These are phyloP conservation scores for Saccharomycopsis fodiens DNA, from an alignment of 805 yeast genomes.

Conservation along the genomic window DNA sequence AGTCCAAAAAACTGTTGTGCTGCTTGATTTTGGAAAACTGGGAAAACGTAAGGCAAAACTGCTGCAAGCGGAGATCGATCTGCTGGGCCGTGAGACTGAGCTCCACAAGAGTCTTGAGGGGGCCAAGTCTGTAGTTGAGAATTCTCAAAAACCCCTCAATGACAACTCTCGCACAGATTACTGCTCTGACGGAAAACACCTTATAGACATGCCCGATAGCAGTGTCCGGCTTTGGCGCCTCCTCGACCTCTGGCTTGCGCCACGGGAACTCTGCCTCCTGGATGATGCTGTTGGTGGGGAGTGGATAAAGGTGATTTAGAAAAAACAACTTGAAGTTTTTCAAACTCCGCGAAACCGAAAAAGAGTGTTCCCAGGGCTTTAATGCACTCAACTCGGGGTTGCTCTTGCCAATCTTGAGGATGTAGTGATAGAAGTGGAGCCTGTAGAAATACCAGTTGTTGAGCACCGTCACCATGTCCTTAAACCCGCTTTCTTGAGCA, in stretches of 20 bases:
- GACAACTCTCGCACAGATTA: slow-evolving; percentile 5
- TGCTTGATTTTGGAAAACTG: slow-evolving; percentile 55
- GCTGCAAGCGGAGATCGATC: slow-evolving; percentile 68
- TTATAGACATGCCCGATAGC: slow-evolving; percentile 1
- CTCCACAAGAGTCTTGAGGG: slow-evolving; percentile 28
- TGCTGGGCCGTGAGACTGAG: slow-evolving; percentile 67
- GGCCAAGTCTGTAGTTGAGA: slow-evolving; percentile 27
- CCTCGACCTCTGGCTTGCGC: too few relatives aligned
- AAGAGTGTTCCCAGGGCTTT: slow-evolving; percentile 19
- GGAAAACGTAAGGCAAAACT: slow-evolving; percentile 68
- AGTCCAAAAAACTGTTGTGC: slow-evolving; percentile 41
- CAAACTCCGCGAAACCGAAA: slow-evolving; percentile 9
- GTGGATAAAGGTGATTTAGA: slow-evolving; percentile 15
- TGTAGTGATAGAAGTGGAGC: slow-evolving; percentile 8
- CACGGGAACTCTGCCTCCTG: neutral
- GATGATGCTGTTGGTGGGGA: slow-evolving; percentile 10
- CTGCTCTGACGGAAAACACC: slow-evolving; percentile 2
- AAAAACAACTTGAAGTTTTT: slow-evolving; percentile 15
- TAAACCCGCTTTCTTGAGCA: slow-evolving; percentile 15
- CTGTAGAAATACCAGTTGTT: slow-evolving; percentile 17
- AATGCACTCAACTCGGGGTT: slow-evolving; percentile 1
- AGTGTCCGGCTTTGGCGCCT: neutral
- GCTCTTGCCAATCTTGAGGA: neutral
- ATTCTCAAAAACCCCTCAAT: slow-evolving; percentile 17
- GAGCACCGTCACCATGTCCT: slow-evolving; percentile 9